These are phyloP conservation scores for Lepiota venenata DNA, from an alignment of 768 basidiomycete species.

Conservation along the genomic window DNA sequence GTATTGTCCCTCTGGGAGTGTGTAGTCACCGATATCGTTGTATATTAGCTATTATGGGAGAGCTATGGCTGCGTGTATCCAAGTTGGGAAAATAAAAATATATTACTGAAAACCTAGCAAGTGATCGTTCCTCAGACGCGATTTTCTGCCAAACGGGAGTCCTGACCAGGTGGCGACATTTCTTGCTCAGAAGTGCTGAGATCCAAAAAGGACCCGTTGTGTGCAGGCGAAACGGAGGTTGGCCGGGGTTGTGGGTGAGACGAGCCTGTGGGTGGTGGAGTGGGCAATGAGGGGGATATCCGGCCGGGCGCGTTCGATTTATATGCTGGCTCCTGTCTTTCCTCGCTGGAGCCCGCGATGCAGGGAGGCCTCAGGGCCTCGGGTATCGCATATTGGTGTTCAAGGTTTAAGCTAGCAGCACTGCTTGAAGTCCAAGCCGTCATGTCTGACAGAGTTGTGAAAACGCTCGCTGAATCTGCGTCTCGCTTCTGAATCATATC, in stretches of 20 bases:
- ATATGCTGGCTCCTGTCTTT: not conserved
- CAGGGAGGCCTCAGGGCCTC: not conserved
- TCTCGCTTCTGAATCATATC: conserved; percentile 27
- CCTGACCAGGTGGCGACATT: not conserved
- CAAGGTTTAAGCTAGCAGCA: no score
- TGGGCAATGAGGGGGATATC: not conserved
- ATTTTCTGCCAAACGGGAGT: not conserved
- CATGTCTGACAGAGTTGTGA: conserved; percentile 23
- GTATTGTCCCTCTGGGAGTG: not conserved
- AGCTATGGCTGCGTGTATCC: not conserved
- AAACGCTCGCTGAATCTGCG: conserved; percentile 10
- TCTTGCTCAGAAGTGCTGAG: conserved; percentile 12
- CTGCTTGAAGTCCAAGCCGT: not conserved
- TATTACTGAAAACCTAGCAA: not conserved
- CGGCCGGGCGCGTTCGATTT: not conserved
- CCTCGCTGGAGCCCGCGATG: not conserved
- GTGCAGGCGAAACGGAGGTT: conserved; percentile 14
- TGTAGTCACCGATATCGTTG: not conserved
- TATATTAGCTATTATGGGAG: not conserved
- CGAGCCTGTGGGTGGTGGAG: not conserved
- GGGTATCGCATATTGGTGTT: not conserved
- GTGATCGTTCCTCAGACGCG: not conserved
- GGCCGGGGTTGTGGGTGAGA: no score
- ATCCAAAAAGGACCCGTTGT: conserved; percentile 23
- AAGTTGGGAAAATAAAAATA: not conserved